Evolutionary conservation across 2,329 filamentous ascomycete species (phyloP).

Genomic region (Teratosphaeria viscida): DNA sequence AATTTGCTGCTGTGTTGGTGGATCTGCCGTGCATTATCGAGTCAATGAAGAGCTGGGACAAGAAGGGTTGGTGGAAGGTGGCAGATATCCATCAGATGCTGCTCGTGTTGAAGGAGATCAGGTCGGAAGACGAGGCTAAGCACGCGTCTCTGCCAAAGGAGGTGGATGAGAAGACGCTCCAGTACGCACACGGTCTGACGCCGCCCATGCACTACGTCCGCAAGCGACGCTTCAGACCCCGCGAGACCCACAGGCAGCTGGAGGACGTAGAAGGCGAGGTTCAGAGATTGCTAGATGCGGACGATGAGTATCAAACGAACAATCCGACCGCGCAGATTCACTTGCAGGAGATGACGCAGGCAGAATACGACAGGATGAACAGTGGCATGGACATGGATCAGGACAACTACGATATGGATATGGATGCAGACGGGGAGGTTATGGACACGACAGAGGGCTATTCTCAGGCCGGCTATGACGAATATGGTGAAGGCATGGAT

Average conservation of each 20-base stretch:
- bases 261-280: conserved; percentile 76
- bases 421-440: conserved; percentile 21
- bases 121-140: conserved; percentile 42
- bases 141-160: conserved; percentile 56
- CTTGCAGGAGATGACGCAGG: conserved; percentile 47
- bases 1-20: conserved; percentile 69
- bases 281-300: conserved; percentile 59
- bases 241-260: conserved; percentile 71
- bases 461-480: conserved; percentile 25
- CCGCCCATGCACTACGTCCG: conserved; percentile 80
- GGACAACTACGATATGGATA: conserved; percentile 35
- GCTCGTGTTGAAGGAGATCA: conserved; percentile 60
- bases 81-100: conserved; percentile 86
- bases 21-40: conserved; percentile 82
- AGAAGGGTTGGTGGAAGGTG: conserved; percentile 77
- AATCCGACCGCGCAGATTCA: conserved; percentile 20
- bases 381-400: conserved; percentile 7
- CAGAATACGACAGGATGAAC: conserved; percentile 14
- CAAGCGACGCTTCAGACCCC: conserved; percentile 72
- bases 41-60: conserved; percentile 88
- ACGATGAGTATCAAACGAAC: conserved; percentile 44
- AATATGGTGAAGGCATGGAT: conserved; percentile 28
- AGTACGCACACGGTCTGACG: conserved; percentile 75
- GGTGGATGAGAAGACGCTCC: conserved; percentile 56
- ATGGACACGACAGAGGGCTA: conserved; percentile 24